Evolutionary conservation across 2,329 filamentous ascomycete genomes (phyloP).

Genomic region (Chrysosporium queenslandicum): DNA sequence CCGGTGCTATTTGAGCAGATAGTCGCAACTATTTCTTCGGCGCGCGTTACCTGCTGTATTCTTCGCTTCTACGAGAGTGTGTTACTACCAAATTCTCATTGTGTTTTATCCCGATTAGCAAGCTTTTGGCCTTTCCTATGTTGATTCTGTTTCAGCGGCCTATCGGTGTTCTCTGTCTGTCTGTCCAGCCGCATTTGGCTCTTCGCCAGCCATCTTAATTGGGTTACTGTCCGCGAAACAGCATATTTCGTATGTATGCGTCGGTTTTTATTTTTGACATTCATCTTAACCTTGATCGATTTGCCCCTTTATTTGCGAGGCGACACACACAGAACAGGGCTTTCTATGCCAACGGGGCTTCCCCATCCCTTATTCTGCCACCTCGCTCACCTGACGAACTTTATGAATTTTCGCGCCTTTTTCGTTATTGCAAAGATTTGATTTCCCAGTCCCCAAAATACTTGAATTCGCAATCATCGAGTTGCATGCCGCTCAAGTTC

Average conservation of each 20-base stretch:
- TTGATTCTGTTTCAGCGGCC: background rate
- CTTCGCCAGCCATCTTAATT: background rate
- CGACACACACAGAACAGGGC: background rate
- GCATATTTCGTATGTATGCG: background rate
- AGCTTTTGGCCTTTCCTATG: background rate
- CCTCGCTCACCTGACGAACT: background rate
- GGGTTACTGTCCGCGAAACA: background rate
- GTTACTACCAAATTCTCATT: background rate
- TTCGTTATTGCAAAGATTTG: background rate
- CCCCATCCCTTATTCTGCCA: background rate
- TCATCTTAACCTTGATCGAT: background rate
- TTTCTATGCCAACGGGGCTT: background rate
- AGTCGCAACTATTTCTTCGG: background rate
- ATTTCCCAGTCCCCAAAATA: background rate
- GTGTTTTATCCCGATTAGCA: background rate
- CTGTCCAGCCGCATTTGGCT: slow-evolving; percentile 1
- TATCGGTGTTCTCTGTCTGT: slow-evolving; percentile 10
- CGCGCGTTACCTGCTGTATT: background rate
- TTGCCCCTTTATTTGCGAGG: background rate
- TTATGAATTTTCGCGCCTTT: background rate
- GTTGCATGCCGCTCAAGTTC: background rate
- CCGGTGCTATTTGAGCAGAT: background rate
- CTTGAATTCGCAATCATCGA: background rate
- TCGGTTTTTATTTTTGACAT: background rate
- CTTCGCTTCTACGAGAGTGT: slow-evolving; percentile 2